Conservation (phyloP, 1,284 basidiomycete species). For the Boletus holoroseus region DNA sequence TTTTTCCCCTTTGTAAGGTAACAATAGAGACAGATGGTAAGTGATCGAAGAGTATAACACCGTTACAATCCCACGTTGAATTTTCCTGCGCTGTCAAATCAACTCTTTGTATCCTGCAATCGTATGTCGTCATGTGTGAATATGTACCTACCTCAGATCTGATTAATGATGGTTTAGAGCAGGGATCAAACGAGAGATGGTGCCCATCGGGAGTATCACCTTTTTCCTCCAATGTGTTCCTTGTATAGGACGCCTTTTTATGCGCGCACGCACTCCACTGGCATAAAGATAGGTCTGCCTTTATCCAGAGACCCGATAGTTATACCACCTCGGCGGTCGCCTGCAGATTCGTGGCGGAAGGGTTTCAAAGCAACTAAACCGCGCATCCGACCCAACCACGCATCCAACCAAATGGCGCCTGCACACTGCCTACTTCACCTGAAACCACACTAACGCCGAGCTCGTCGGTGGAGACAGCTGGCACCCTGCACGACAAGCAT, state of each 20-base stretch:
- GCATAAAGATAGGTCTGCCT: not conserved
- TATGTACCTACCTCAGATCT: not conserved
- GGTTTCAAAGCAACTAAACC: too few relatives aligned
- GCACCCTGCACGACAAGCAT: not conserved
- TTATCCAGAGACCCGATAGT: not conserved
- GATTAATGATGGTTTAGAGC: not conserved
- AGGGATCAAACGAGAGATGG: too few relatives aligned
- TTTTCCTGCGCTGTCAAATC: not conserved
- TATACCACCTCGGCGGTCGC: not conserved
- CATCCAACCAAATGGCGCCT: not conserved
- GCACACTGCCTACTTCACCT: not conserved
- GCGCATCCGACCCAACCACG: too few relatives aligned
- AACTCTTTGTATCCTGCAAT: not conserved
- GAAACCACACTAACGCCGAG: not conserved
- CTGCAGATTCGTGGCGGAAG: not conserved
- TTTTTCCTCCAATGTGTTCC: constrained; percentile 16
- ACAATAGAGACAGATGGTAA: not conserved
- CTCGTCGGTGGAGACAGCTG: not conserved
- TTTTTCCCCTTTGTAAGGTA: not conserved
- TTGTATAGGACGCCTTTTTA: constrained; percentile 4
- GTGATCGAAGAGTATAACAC: not conserved
- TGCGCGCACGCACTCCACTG: not conserved
- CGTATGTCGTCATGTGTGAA: not conserved
- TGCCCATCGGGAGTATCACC: not conserved
- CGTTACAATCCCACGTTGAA: not conserved